phyloP scores from a whole-genome alignment of 768 basidiomycete species.

The Termitomyces bulborhizus region DNA sequence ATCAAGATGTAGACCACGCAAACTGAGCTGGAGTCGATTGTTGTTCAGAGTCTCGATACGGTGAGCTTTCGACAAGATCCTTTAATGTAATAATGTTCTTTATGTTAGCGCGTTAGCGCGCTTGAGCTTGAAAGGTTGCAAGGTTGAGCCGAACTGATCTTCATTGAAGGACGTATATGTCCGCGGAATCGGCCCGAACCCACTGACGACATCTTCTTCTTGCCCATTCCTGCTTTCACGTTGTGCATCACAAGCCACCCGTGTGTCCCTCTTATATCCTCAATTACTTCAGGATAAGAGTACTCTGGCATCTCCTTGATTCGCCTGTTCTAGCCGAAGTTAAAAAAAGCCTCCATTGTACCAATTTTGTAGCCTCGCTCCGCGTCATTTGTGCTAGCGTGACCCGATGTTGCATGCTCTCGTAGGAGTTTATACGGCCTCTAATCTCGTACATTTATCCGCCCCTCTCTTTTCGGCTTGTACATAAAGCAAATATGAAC shows the following conservation, averaged over 20 bases:
- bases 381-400: slow-evolving; percentile 4
- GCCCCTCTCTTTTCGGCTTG: background rate
- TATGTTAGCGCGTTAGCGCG: no score
- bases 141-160: no score
- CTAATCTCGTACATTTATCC: background rate
- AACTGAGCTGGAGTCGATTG: no score
- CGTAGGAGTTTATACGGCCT: background rate
- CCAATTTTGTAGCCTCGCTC: background rate
- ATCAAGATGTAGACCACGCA: no score
- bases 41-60: no score
- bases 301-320: background rate
- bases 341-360: background rate
- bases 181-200: no score
- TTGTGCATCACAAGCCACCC: background rate
- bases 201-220: background rate
- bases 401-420: slow-evolving; percentile 10
- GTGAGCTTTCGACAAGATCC: no score
- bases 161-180: no score
- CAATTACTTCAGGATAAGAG: background rate
- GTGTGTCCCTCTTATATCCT: background rate
- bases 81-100: no score
- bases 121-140: no score
- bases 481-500: background rate
- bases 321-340: background rate
- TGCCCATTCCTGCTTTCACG: background rate